These are phyloP conservation scores for Aspergillus tubingensis DNA, from an alignment of 2,329 filamentous ascomycete species.

Conservation along the genomic window DNA sequence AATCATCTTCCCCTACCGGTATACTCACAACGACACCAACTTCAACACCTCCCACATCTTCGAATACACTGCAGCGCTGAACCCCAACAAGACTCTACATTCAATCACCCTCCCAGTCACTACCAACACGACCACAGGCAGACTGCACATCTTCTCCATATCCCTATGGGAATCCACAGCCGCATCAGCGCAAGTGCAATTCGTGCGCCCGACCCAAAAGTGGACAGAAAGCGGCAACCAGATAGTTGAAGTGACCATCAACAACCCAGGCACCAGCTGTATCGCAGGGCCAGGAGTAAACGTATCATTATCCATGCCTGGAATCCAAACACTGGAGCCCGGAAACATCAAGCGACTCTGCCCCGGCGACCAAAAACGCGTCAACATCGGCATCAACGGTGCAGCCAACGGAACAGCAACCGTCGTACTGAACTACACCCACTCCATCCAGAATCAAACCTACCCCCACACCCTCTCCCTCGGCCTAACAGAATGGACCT, in stretches of 20 bases:
- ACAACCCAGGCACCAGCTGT: not conserved
- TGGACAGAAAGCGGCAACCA: conserved; percentile 4
- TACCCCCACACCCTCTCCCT: not conserved
- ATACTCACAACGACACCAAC: not conserved
- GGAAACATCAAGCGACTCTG: conserved; percentile 2
- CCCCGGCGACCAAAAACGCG: conserved; percentile 2
- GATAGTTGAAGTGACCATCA: not conserved
- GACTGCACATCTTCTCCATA: not conserved
- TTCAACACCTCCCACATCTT: conserved; percentile 9
- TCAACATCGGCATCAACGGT: not conserved
- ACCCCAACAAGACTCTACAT: not conserved
- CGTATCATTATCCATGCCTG: not conserved
- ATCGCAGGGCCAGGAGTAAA: not conserved
- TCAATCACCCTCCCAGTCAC: conserved; percentile 1
- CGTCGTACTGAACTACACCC: not conserved
- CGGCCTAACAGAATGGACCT: not conserved
- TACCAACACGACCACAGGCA: not conserved
- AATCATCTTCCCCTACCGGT: conserved; percentile 5
- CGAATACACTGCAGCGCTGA: not conserved
- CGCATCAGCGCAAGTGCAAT: not conserved
- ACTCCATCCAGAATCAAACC: not conserved
- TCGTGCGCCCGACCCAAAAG: conserved; percentile 3
- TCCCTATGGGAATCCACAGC: not conserved
- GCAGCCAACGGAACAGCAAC: conserved; percentile 3
- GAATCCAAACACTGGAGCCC: not conserved